Evolutionary conservation across 305 asterid species (phyloP).

Genomic region (Solanum hybrid): DNA sequence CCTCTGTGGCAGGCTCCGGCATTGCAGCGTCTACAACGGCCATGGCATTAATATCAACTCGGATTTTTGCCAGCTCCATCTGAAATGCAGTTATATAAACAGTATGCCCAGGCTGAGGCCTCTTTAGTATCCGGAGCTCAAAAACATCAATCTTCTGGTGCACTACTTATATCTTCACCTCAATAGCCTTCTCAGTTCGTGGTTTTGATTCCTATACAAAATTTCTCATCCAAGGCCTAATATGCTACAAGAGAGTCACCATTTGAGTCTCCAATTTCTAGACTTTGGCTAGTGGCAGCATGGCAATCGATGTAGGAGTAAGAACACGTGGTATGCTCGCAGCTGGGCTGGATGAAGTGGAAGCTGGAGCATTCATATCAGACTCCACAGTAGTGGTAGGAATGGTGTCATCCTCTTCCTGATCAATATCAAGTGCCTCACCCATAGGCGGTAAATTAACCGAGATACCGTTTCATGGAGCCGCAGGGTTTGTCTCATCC

Average conservation of each 20-base stretch:
- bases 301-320: background rate
- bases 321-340: background rate
- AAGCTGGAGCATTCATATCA: background rate
- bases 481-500: background rate
- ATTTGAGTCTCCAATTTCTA: background rate
- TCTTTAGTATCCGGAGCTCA: background rate
- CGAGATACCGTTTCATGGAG: background rate
- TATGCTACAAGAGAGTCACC: background rate
- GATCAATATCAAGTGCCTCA: background rate
- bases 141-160: background rate
- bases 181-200: background rate
- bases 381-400: background rate
- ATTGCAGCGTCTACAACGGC: no score
- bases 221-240: background rate
- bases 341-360: background rate
- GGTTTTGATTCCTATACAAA: background rate
- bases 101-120: no score
- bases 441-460: background rate
- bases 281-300: background rate
- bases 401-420: background rate
- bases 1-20: no score
- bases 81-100: no score
- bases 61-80: no score
- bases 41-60: fast-evolving
- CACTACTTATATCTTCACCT: background rate